Evolutionary conservation across 441 rosid genomes (phyloP), one percentile per base, ranked within the genome.

Genomic region (Adansonia rubrostipa): DNA sequence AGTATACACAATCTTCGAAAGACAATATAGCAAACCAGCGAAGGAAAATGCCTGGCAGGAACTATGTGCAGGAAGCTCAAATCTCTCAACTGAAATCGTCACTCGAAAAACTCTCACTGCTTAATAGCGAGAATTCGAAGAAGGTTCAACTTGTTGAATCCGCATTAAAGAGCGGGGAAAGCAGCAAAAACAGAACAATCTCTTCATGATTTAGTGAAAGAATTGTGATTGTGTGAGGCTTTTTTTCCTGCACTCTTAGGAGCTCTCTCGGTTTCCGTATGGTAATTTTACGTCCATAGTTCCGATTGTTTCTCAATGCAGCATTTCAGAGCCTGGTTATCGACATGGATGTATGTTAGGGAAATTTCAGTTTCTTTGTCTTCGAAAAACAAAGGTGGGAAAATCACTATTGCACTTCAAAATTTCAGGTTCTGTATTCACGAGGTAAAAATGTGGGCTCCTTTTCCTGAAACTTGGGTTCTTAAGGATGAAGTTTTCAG

Each of bases 81-180:
- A 84, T 94, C 80, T 88, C 93, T 36, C 91, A 89, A 78, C 89
- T 94, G 78, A 92, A 87, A 83, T 90, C 94, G 33, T 84, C 92
- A 47, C 82, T 96, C 3, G 89, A 85, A 63, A 90, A 89, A 78
- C 93, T 97, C 76, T 89, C 96, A 50, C 81, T 97, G n/a, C 76
- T 93, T 84, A 97, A 97, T 72, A 82, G 82, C 3, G 96, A 95
- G 78, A 93, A 87, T 84, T 74, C 90, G 7, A 89, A 86, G 68
- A 94, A 91, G 83, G 94, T 90, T 19, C 85, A 90, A 83, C 81
- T 89, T 10, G 82, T 94, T 15, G 97, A 96, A 82, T 90, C 97
- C 4, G 94, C 88, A 4, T 69, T 96, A 9, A 89, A 83, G 82
- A 79, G 48, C 67, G 79, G 66, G 76, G 98, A 90, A 85, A 84